Evolutionary conservation across 2,329 filamentous ascomycete species (phyloP).

Genomic region (Aspergillus luchuensis): DNA sequence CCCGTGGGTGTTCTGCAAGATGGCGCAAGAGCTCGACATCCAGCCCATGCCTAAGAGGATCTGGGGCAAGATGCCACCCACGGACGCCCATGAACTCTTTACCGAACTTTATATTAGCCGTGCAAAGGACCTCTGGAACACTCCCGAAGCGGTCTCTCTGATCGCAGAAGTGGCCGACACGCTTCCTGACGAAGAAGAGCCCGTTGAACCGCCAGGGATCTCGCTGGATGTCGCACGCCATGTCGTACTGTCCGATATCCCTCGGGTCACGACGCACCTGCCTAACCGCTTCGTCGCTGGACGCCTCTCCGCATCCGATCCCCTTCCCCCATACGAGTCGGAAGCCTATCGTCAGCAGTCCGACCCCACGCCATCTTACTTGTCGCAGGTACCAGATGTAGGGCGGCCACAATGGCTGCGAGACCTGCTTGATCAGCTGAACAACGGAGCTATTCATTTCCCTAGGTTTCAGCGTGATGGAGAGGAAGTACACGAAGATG

Average conservation of each 20-base stretch:
- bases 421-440: constrained; percentile 39
- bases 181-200: constrained; percentile 46
- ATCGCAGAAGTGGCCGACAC: constrained; percentile 69
- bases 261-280: constrained; percentile 68
- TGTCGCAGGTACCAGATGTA: constrained; percentile 33
- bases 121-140: constrained; percentile 84
- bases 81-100: constrained; percentile 67
- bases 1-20: constrained; percentile 79
- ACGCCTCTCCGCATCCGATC: constrained; percentile 76
- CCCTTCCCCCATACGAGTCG: constrained; percentile 68
- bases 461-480: constrained; percentile 24
- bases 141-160: constrained; percentile 67
- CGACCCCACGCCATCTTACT: constrained; percentile 36
- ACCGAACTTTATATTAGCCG: constrained; percentile 74
- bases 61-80: constrained; percentile 75
- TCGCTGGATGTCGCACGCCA: constrained; percentile 68
- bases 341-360: constrained; percentile 40
- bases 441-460: constrained; percentile 33
- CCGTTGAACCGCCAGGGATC: constrained; percentile 50
- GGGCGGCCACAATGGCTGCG: constrained; percentile 40
- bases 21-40: constrained; percentile 79
- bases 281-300: constrained; percentile 65
- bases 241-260: constrained; percentile 75
- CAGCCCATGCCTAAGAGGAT: constrained; percentile 74
- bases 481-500: constrained; percentile 22